Evolutionary conservation across 805 yeast genomes (phyloP), one percentile per base, ranked within the genome.

Genomic region (Kodamaea leandrae): DNA sequence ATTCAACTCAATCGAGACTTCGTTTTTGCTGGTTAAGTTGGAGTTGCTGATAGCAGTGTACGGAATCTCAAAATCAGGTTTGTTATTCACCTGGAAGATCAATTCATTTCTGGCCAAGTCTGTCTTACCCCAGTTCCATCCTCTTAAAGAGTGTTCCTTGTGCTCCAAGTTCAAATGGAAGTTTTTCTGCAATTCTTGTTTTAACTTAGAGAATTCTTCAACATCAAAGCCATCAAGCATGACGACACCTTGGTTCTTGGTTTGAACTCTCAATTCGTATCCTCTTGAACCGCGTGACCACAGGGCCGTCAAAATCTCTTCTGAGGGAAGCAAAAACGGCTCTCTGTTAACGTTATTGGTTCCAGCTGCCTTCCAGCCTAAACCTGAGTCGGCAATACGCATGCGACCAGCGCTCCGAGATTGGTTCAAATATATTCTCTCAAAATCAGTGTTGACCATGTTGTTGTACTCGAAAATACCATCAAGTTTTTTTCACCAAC

Each of bases 61-160:
- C 2, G 98, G 96, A 32, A 93, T 67, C 65, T 93, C 99, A 61
- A 91, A 91, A 9, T 83, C 78, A 3, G 99, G 98, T 54, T 86
- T 83, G 51, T 88, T 88, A 56, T 86, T 86, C 16, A 90, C 82
- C 43, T 82, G 80, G 64, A 93, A 90, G 20, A 87, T 78, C 61
- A 93, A 71, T 62, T 93, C 99, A 53, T 88, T 86, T 61, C 96
- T 78, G 15, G 95, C 96, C 58, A 93, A 78, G 60, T 90, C 96
- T 12, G 91, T 74, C 49, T 83, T 81, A 41, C 99, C 99, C 99
- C 99, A 93, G 64, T 93, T 93, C 99, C 99, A 93, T 23, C 99
- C 99, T 67, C 96, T 79, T 49, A 93, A 69, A 4, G 96, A 85
- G 64, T 93, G 99, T 54, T 91, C 98, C 54, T 75, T 80, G 47